Base-by-base conservation (phyloP, 805 yeast genomes). In the Torulaspora indica region DNA sequence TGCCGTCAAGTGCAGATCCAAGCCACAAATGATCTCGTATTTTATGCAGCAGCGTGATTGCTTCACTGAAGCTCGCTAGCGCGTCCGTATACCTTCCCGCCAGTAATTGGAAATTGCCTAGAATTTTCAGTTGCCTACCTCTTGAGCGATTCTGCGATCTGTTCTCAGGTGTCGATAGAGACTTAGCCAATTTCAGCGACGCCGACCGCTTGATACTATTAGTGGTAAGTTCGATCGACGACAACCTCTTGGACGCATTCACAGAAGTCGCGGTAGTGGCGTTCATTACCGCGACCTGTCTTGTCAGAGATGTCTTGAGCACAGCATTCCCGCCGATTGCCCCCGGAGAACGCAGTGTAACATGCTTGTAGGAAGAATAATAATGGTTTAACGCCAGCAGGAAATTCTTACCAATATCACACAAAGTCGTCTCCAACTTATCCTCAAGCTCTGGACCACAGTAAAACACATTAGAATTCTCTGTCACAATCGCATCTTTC, bases 21-120 rank as follows among this genome's bases (percentile, higher is more conserved):
- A 87, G 71, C 98, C 98, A 93, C 7, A 93, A 67, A 55, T 77
- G 76, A 60, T 93, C 98, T 40, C 79, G 79, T 2, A 81, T 71
- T 9, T 76, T 71, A 47, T 78, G 79, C 42, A 88, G 65, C 18
- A 75, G 66, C 2, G 69, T 56, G 1, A 83, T 72, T 0, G 96
- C 81, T 32, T 89, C 95, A n/a, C 81, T 76, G 54, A 89, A 82
- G 46, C 80, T 79, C 18, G 73, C 70, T 42, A 90, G 60, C 0
- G 97, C 95, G 45, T 81, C 85, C 12, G 72, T 60, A 35, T 83
- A 73, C 42, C 85, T 77, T 1, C 98, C 98, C 0, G 96, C 83
- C 37, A 93, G 64, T 10, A 93, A 68, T 56, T 78, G 81, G 52
- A 91, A 78, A 53, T 82, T 82, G 0, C 88, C 98, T 55, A 81